Evolutionary conservation across 2,329 filamentous ascomycete species (phyloP).

Genomic region (Neofusicoccum laricinum): DNA sequence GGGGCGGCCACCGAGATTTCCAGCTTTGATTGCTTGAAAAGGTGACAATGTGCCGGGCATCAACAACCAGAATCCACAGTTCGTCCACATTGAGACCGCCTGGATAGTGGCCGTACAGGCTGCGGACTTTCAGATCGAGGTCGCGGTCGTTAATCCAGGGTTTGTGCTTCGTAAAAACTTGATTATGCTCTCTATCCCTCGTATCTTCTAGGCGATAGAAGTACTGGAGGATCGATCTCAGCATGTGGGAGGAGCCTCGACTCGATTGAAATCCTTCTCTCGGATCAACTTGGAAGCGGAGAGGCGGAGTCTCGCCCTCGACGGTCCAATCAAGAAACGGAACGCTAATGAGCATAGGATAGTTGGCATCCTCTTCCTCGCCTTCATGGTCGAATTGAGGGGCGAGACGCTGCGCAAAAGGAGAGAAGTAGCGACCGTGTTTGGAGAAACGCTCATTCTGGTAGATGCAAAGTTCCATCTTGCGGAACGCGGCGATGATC

Average conservation of each 20-base stretch:
- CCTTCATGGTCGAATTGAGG: constrained; percentile 18
- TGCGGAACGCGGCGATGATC: constrained; percentile 25
- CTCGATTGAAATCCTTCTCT: constrained; percentile 40
- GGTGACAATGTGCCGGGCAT: constrained; percentile 40
- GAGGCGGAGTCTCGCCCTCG: constrained; percentile 34
- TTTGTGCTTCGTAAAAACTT: constrained; percentile 42
- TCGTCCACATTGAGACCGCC: constrained; percentile 43
- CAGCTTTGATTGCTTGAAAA: constrained; percentile 44
- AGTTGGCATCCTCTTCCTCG: constrained; percentile 18
- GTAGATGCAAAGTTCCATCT: constrained; percentile 37
- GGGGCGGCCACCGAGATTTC: constrained; percentile 43
- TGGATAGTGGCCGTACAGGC: constrained; percentile 44
- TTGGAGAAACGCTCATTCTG: constrained; percentile 43
- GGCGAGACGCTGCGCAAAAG: constrained; percentile 37
- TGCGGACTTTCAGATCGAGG: constrained; percentile 41
- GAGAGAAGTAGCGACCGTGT: constrained; percentile 43
- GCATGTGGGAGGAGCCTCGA: constrained; percentile 36
- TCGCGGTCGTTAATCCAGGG: constrained; percentile 42
- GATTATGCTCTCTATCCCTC: constrained; percentile 37
- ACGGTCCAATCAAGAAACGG: constrained; percentile 44
- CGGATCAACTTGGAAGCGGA: constrained; percentile 42
- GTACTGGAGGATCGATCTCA: constrained; percentile 42
- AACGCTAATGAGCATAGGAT: constrained; percentile 39
- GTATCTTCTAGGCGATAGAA: constrained; percentile 46
- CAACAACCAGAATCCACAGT: constrained; percentile 42